Evolutionary conservation across 1,284 basidiomycete species (phyloP).

Genomic region (Ganoderma sp.): DNA sequence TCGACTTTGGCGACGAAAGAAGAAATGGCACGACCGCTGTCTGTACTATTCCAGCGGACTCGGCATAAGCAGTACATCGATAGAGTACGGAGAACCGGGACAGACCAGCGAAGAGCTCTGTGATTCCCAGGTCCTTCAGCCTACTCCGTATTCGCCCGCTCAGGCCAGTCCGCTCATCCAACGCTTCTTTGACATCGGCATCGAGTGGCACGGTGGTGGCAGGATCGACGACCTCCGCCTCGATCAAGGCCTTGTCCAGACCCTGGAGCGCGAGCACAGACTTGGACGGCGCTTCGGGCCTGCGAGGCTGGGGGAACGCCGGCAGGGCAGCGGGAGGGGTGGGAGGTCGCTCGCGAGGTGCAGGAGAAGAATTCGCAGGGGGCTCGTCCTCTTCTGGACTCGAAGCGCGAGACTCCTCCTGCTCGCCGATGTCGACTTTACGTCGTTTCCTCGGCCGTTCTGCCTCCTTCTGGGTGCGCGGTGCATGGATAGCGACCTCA

Average conservation of each 20-base stretch:
- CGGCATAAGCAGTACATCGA: constrained; percentile 14
- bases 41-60: constrained; percentile 63
- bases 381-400: constrained; percentile 20
- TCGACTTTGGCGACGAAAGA: constrained; percentile 49
- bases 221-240: constrained; percentile 76
- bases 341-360: constrained; percentile 39
- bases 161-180: constrained; percentile 55
- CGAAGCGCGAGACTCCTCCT: constrained; percentile 28
- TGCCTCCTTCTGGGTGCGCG: constrained; percentile 31
- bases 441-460: constrained; percentile 42
- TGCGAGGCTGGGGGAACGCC: constrained; percentile 73
- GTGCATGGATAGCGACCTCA: constrained; percentile 5
- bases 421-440: constrained; percentile 40
- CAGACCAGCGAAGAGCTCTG: constrained; percentile 87
- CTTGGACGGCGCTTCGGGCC: constrained; percentile 75
- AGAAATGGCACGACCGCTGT: constrained; percentile 83
- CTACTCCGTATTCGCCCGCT: constrained; percentile 66
- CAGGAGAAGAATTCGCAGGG: constrained; percentile 16
- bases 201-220: constrained; percentile 52
- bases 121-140: constrained; percentile 77
- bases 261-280: constrained; percentile 76
- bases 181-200: constrained; percentile 46
- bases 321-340: constrained; percentile 52
- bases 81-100: constrained; percentile 25
- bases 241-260: constrained; percentile 74